A percentile compares a stretch with the other conserved stretches of the same genome.
Evolutionary conservation across 2,329 filamentous ascomycete species (phyloP).

Genomic region (Hymenoscyphus scutula): DNA sequence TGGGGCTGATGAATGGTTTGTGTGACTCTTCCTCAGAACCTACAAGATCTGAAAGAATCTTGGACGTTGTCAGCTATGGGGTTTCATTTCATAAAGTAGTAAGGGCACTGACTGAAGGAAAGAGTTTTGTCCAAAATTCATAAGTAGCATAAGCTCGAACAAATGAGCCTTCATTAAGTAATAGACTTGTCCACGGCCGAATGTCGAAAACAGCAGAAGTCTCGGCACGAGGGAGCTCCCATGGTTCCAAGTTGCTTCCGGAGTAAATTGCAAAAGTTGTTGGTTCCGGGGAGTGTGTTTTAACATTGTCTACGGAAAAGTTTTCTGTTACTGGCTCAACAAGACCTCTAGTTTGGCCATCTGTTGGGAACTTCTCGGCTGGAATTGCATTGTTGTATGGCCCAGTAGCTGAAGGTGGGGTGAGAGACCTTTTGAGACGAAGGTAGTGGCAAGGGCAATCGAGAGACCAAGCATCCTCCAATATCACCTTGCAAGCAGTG

Average conservation of each 20-base stretch:
- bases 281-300: not conserved
- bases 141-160: slow-evolving; percentile 64
- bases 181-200: slow-evolving; percentile 59
- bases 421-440: slow-evolving; percentile 38
- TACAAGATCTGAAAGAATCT: slow-evolving; percentile 54
- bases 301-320: slow-evolving; percentile 1
- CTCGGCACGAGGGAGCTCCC: slow-evolving; percentile 1
- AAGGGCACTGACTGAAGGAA: slow-evolving; percentile 37
- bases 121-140: slow-evolving; percentile 65
- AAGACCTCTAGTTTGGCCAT: not conserved
- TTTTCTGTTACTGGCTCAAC: slow-evolving; percentile 8
- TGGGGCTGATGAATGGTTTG: slow-evolving; percentile 39
- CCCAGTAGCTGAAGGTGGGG: not conserved
- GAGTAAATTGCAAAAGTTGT: not conserved
- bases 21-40: slow-evolving; percentile 42
- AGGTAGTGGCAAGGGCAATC: slow-evolving; percentile 62
- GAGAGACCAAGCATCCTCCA: slow-evolving; percentile 62
- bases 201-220: slow-evolving; percentile 25
- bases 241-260: not conserved
- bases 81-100: not conserved
- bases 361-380: not conserved
- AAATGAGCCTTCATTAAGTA: slow-evolving; percentile 74
- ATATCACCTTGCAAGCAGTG: slow-evolving; percentile 54
- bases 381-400: not conserved
- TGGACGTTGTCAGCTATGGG: slow-evolving; percentile 37